Conservation (phyloP, 2,329 filamentous ascomycete genomes). For the Zalaria sp. region DNA sequence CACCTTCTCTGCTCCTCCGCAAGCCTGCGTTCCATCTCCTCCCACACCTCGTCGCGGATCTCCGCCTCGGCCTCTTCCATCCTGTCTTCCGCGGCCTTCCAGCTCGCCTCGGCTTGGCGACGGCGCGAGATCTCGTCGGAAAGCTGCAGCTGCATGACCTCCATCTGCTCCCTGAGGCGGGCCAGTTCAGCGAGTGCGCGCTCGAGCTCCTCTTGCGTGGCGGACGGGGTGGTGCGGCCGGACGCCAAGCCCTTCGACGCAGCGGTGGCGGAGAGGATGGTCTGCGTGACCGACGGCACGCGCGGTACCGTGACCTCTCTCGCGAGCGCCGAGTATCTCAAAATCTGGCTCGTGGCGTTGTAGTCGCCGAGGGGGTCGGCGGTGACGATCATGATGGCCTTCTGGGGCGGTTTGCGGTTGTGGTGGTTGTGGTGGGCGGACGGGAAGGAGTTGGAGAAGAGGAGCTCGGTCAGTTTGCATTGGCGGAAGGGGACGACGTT, state of each 20-base stretch:
- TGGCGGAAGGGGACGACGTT: conserved; percentile 62
- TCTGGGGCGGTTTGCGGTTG: conserved; percentile 56
- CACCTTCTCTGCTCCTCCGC: conserved; percentile 65
- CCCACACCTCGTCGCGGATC: conserved; percentile 76
- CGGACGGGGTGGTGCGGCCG: conserved; percentile 31
- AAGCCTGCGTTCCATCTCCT: conserved; percentile 70
- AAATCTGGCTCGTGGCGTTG: conserved; percentile 91
- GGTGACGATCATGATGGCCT: conserved; percentile 89
- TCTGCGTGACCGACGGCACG: conserved; percentile 66
- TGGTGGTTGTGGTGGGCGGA: conserved; percentile 29
- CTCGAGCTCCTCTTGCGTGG: conserved; percentile 55
- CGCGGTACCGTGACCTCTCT: conserved; percentile 86
- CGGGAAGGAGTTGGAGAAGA: conserved; percentile 36
- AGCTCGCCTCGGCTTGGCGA: conserved; percentile 56
- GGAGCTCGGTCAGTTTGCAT: conserved; percentile 38
- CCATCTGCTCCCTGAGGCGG: conserved; percentile 63
- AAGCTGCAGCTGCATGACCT: conserved; percentile 55
- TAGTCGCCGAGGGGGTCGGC: conserved; percentile 88
- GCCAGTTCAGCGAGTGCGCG: conserved; percentile 68
- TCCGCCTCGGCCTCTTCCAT: conserved; percentile 69
- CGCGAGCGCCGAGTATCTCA: conserved; percentile 85
- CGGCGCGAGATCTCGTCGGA: conserved; percentile 57
- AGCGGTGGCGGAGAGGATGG: conserved; percentile 37
- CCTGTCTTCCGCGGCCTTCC: conserved; percentile 48
- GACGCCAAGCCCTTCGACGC: conserved; percentile 20